Evolutionary conservation across 495 filamentous ascomycete genomes (phyloP), one percentile per base, ranked within the genome.

Genomic region (Penicillium argentinense): DNA sequence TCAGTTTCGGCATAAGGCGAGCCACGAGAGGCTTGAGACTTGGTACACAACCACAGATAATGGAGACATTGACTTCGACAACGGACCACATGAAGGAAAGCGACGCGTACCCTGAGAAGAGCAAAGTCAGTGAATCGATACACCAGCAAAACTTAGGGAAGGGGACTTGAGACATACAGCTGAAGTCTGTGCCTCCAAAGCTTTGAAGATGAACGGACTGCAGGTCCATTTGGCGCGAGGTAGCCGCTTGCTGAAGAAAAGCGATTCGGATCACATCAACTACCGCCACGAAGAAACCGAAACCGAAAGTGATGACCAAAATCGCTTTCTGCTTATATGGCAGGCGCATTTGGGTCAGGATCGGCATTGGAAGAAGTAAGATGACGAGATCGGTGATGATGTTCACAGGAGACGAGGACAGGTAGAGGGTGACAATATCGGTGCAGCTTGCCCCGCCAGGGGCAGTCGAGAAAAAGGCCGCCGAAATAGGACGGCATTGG

Each of bases 81-180:
- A 84, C 87, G 13, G 87, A 91, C 91, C 90, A 97, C 85, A 96
- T 90, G 60, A 95, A 87, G 0, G 89, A 86, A 2, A 89, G 63
- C 3, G 89, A 87, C 3, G 85, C 90, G 64, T 90, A 88, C 85
- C 81, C 85, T 60, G 66, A 9, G 9, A 8, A 40, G 3, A 13
- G 8, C 17, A 25, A 7, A 13, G 13, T 17, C 4, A 7, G 24
- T n/a, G n/a, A n/a, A n/a, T n/a, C n/a, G n/a, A n/a, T n/a, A n/a
- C n/a, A n/a, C n/a, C n/a, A 19, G 18, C 6, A 42, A 21, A 19
- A 25, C 23, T 45, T 18, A 47, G 37, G 22, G 25, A 9, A 19
- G 21, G 18, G 7, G 26, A 33, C 17, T 41, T 1, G 3, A 18
- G 12, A 16, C 71, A 26, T 65, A 77, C 81, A 86, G 38, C 76